Evolutionary conservation across 768 basidiomycete species (phyloP), one percentile per base, ranked within the genome.

Genomic region (Lentinula detonsa): DNA sequence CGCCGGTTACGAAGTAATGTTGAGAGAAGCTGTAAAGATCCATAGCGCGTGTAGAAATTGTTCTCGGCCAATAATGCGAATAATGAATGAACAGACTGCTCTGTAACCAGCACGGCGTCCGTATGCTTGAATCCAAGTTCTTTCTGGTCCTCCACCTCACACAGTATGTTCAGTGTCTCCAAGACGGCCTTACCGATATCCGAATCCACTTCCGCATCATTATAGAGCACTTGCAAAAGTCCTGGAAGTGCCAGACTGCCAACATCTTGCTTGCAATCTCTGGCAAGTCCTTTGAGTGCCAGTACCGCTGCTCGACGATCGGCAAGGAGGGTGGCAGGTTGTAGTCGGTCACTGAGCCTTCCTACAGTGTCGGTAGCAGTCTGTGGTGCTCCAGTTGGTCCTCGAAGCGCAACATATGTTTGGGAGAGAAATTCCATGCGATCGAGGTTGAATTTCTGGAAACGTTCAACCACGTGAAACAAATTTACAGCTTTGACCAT

Each of bases 261-360:
- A 21, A 98, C 91, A 61, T 97, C 93, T 62, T 87, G 80, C 71
- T 91, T 95, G 78, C 90, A 93, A 72, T 97, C 95, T 61, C 95
- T 84, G 50, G 88, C 79, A 57, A 98, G 86, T 21, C 95, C 96
- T 71, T 98, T 98, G 65, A 99, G 82, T 0, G 93, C 85, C 57
- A 97, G 78, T n/a, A 99, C 89, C 0, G 96, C 90, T 31, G 96
- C 96, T 61, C 93, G 84, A 66, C 97, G 81, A 75, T 98, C 97
- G 34, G 94, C 90, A 15, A 95, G 84, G 28, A 92, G 85, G 0
- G 91, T 88, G 3, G 90, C 86, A n/a, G 95, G 93, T 18, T 93
- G 90, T 21, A 99, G 85, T 34, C 94, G 78, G 71, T 97, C 95
- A 65, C 88, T 90, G 64, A 98, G 87, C 65, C 88, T 87, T 33